These are phyloP conservation scores for Globisporangium cylindrosporum DNA, from an alignment of 352 stramenopile genomes.

Conservation along the genomic window DNA sequence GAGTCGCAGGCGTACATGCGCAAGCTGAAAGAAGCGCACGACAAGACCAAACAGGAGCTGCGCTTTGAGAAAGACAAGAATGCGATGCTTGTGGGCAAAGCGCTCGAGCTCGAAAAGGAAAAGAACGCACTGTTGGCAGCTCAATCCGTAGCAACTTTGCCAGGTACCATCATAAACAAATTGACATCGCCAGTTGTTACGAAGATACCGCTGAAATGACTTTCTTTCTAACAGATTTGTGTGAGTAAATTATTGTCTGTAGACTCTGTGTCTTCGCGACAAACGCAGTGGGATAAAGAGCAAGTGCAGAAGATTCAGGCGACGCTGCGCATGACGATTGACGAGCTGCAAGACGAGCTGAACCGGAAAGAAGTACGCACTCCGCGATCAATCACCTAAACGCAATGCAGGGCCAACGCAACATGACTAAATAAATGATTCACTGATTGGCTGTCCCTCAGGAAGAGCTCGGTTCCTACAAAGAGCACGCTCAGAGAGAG, in stretches of 20 bases:
- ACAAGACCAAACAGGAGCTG: constrained; percentile 58
- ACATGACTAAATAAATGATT: background rate
- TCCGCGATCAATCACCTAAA: background rate
- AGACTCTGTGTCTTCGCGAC: constrained; percentile 17
- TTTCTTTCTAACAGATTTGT: background rate
- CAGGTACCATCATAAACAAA: constrained; percentile 1
- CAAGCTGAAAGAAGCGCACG: constrained; percentile 61
- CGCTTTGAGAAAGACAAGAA: constrained; percentile 78
- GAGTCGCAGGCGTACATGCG: constrained; percentile 64
- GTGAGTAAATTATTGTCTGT: background rate
- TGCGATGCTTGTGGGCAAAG: constrained; percentile 59
- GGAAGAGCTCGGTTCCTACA: constrained; percentile 43
- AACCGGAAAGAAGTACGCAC: constrained; percentile 41
- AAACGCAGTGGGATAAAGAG: constrained; percentile 65
- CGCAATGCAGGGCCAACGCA: background rate
- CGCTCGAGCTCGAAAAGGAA: constrained; percentile 65
- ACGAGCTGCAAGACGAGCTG: constrained; percentile 80
- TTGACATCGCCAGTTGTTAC: background rate
- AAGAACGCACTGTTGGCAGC: constrained; percentile 50
- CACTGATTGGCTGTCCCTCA: background rate
- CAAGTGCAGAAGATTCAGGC: constrained; percentile 68
- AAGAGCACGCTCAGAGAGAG: constrained; percentile 52
- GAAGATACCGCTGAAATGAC: too few species aligned
- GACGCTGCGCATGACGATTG: constrained; percentile 67
- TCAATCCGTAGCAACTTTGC: background rate